Evolutionary conservation across 2,329 filamentous ascomycete genomes (phyloP), one percentile per base, ranked within the genome.

Genomic region (Claviceps lovelessii): DNA sequence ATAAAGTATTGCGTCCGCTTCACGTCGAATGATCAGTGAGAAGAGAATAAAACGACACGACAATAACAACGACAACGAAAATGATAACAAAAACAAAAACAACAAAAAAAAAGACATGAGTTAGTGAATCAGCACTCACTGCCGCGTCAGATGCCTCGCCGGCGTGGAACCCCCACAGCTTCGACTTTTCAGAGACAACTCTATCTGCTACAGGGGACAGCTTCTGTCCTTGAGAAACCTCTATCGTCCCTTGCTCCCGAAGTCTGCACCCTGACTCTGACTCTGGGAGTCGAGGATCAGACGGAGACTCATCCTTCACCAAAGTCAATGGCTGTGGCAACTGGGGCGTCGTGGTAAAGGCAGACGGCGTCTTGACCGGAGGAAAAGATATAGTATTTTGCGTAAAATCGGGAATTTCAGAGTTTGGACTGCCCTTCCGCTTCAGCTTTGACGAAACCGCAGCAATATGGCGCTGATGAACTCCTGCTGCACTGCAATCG

Each of bases 1-100:
- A 62, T 64, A 55, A 74, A 74, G 56, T 74, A 74, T 37, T 68
- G 64, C 19, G 63, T 62, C 28, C 70, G 67, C 72, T 73, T 49
- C 5, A 37, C 1, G 44, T 19, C 41, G 31, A 39, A 17, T 6
- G 47, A 29, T 52, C 11, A 52, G 51, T 3, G 8, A 46, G 3
- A 28, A 19, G 11, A 23, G 3, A 2, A 13, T 23, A 6, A 23
- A 23, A 23, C 23, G 23, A 23, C 23, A 23, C 23, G 3, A 23
- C 9, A n/a, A n/a, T n/a, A n/a, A n/a, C n/a, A n/a, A n/a, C n/a
- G n/a, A n/a, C n/a, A n/a, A n/a, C n/a, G n/a, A n/a, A n/a, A n/a
- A n/a, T n/a, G n/a, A n/a, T n/a, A n/a, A n/a, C n/a, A n/a, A n/a
- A n/a, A n/a, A n/a, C n/a, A n/a, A n/a, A 41, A 17, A 41, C 2